Conservation (phyloP, 2,329 filamentous ascomycete species). For the Cladosporium sp. region DNA sequence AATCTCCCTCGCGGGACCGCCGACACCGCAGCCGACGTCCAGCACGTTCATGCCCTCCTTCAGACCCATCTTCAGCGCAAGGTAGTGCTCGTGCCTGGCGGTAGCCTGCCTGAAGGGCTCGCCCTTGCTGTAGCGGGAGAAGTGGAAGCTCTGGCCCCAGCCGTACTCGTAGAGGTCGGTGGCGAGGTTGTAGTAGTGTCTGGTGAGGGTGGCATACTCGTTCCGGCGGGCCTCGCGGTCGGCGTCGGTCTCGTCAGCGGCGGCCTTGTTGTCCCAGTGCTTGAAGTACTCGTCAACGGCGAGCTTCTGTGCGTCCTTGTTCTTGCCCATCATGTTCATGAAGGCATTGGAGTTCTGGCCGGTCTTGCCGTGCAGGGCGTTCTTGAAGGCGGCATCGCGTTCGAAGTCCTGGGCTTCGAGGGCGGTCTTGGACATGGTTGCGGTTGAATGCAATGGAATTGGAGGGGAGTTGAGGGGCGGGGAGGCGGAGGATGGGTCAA, state of each 20-base stretch:
- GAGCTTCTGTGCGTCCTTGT: constrained; percentile 68
- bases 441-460: background rate
- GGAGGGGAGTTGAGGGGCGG: background rate
- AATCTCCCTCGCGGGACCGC: constrained; percentile 90
- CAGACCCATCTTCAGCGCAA: constrained; percentile 82
- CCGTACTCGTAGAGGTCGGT: constrained; percentile 63
- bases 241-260: constrained; percentile 72
- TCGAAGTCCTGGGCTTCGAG: constrained; percentile 38
- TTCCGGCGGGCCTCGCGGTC: constrained; percentile 68
- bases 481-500: background rate
- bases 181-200: constrained; percentile 58
- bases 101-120: constrained; percentile 89
- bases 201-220: constrained; percentile 88
- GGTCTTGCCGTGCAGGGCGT: constrained; percentile 68
- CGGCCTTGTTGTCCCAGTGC: constrained; percentile 85
- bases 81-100: constrained; percentile 94
- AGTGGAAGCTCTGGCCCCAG: constrained; percentile 95
- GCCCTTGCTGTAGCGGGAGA: constrained; percentile 83
- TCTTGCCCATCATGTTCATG: constrained; percentile 79
- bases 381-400: constrained; percentile 69
- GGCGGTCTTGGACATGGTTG: constrained; percentile 9
- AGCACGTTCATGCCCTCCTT: constrained; percentile 82
- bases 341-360: constrained; percentile 73
- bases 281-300: constrained; percentile 92
- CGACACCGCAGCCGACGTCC: constrained; percentile 95